A percentile compares a stretch with the other conserved stretches of the same genome.
phyloP scores from a whole-genome alignment of 257 asterid genomes.

The Solanum stenotomum region DNA sequence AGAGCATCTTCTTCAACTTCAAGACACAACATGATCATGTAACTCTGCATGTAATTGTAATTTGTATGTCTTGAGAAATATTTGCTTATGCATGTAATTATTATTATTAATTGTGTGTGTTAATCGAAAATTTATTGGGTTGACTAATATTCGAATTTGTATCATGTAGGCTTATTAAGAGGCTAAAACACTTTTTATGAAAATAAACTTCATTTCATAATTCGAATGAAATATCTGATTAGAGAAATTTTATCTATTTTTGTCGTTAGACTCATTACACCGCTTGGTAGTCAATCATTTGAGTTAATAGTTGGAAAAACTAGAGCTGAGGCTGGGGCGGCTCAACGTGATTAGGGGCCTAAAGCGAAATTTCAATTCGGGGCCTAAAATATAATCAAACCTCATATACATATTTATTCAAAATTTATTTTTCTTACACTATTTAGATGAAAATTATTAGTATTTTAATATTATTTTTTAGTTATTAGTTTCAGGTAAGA shows the following conservation, averaged over 20 bases:
- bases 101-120: background rate
- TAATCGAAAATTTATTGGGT: background rate
- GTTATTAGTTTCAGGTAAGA: too few relatives aligned
- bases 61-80: background rate
- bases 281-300: background rate
- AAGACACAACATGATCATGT: background rate
- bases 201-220: background rate
- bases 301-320: background rate
- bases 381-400: too few relatives aligned
- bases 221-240: background rate
- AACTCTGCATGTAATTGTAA: background rate
- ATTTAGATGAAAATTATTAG: too few relatives aligned
- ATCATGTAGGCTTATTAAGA: background rate
- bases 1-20: background rate
- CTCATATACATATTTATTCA: too few relatives aligned
- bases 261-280: background rate
- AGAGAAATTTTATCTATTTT: background rate
- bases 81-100: background rate
- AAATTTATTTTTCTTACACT: too few relatives aligned
- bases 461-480: too few relatives aligned
- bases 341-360: too few relatives aligned
- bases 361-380: too few relatives aligned
- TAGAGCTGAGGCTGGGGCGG: background rate
- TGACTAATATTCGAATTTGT: background rate
- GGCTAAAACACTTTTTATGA: background rate